Evolutionary conservation across 2,329 filamentous ascomycete genomes (phyloP), one percentile per base, ranked within the genome.

Genomic region (Penicillium rolfsii): DNA sequence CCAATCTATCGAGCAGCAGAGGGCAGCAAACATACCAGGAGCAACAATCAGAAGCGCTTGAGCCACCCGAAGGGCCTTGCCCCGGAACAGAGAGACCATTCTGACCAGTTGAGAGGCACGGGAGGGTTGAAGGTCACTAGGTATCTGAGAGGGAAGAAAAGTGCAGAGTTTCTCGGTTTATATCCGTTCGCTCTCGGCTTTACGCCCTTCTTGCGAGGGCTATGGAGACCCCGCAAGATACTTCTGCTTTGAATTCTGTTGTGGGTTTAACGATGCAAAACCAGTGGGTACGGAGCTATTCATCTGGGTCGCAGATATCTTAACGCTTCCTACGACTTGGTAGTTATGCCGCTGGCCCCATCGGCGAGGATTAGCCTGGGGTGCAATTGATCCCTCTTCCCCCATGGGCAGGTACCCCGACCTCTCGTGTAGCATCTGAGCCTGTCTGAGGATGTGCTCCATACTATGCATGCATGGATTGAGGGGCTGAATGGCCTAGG

Each of bases 21-120:
- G 8, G 43, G 22, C 30, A 38, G 28, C 3, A 16, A 5, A 55
- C 52, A 8, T 55, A 55, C 52, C 52, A 2, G 67, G 65, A 48
- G 63, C 64, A 24, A 69, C 67, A 50, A 70, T 68, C 16, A 70
- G 82, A 69, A 73, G 81, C 7, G 62, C 67, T 58, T 68, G 66
- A 16, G 67, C 67, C 19, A 69, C 11, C 54, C 60, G 60, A 57
- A 68, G 58, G 40, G 55, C 43, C 22, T 59, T 66, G 26, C 67
- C 67, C 50, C 58, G 59, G n/a, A 68, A 67, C 54, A 67, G 35
- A 12, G 50, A 38, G 50, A 52, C 36, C 50, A 52, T 52, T 12
- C 22, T 50, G 28, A 50, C n/a, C n/a, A 16, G 28, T n/a, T 19
- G n/a, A 26, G n/a, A 50, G 11, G n/a, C 5, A 35, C 28, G 1